Evolutionary conservation across 2,329 filamentous ascomycete species (phyloP).

Genomic region (Samsoniella hepiali): DNA sequence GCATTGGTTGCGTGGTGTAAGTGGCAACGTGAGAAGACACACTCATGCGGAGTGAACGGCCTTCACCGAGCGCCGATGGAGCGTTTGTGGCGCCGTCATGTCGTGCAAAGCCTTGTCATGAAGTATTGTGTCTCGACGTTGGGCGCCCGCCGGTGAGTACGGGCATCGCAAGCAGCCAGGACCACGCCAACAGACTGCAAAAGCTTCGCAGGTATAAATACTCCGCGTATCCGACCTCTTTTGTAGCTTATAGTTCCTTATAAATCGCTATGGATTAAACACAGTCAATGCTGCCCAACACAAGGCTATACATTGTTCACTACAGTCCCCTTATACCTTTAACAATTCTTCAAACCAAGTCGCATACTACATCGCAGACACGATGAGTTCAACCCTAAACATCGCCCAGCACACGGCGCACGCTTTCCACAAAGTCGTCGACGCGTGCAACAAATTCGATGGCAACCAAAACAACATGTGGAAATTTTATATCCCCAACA

Average conservation of each 20-base stretch:
- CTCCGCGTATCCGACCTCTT: too few species aligned
- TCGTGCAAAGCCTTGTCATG: background rate
- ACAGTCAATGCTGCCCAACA: background rate
- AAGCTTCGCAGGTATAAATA: background rate
- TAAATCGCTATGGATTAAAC: too few species aligned
- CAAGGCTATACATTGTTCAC: background rate
- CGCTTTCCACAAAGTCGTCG: conserved; percentile 25
- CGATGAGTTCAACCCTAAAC: background rate
- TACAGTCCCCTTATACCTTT: background rate
- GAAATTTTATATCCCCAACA: conserved; percentile 25
- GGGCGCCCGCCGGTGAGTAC: background rate
- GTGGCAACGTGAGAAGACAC: background rate
- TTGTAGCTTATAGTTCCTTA: too few species aligned
- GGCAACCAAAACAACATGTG: conserved; percentile 22
- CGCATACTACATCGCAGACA: background rate
- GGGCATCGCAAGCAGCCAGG: background rate
- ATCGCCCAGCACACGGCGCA: background rate
- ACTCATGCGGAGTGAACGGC: background rate
- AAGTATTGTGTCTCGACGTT: background rate
- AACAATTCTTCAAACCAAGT: background rate
- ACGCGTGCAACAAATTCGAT: conserved; percentile 29
- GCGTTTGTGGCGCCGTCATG: background rate
- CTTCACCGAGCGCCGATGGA: background rate
- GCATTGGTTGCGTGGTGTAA: background rate
- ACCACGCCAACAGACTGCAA: too few species aligned